phyloP scores from a whole-genome alignment of 2,329 filamentous ascomycete genomes.

The Cladosporium oxysporum region DNA sequence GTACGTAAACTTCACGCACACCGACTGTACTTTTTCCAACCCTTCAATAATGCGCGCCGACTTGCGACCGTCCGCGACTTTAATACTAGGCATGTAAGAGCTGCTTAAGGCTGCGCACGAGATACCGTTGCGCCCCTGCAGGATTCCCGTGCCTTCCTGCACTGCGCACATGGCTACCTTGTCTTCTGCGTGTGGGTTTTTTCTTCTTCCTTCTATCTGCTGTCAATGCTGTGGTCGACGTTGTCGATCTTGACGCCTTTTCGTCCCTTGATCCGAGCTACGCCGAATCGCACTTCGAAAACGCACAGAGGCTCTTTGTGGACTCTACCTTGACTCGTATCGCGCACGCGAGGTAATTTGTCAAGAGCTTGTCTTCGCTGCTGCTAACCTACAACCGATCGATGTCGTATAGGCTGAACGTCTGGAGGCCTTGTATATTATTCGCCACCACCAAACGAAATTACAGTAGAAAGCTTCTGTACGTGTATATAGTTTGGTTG shows the following conservation, averaged over 20 bases:
- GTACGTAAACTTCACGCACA: neutral
- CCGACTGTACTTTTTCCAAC: neutral
- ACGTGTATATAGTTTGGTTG: neutral
- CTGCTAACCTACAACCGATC: neutral
- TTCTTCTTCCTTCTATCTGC: neutral
- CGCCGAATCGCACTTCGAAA: neutral
- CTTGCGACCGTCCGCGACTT: neutral
- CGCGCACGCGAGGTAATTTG: neutral
- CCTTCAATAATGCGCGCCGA: neutral
- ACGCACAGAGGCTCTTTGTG: neutral
- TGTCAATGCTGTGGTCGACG: neutral
- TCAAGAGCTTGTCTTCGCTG: neutral
- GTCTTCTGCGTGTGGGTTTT: neutral
- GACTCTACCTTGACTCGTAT: neutral
- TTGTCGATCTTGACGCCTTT: neutral
- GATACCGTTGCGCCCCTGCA: neutral
- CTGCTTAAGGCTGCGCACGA: neutral
- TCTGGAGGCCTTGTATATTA: neutral
- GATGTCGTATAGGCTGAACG: neutral
- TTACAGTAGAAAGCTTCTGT: neutral
- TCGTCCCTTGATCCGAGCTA: neutral
- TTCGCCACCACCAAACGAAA: neutral
- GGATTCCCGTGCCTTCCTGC: neutral
- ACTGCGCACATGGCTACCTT: neutral
- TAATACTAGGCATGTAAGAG: neutral